Conservation (phyloP, 2,329 filamentous ascomycete genomes). For the Colletotrichum sp. region DNA sequence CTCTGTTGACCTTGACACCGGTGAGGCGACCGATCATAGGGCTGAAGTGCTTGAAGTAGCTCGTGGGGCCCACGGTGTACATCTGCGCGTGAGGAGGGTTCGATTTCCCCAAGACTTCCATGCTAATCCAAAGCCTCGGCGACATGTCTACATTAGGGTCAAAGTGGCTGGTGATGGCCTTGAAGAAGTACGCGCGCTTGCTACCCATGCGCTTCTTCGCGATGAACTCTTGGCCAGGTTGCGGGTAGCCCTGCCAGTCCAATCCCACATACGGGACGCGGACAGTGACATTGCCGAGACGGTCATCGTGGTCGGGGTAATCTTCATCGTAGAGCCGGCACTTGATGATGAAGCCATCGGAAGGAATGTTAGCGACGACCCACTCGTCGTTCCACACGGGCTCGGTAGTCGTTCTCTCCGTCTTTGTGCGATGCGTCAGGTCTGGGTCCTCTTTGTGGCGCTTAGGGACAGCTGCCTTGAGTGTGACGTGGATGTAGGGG, state of each 20-base stretch:
- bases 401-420: conserved; percentile 72
- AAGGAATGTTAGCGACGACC: conserved; percentile 86
- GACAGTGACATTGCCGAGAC: conserved; percentile 85
- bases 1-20: conserved; percentile 71
- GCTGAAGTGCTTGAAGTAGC: conserved; percentile 85
- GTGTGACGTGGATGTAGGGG: conserved; percentile 80
- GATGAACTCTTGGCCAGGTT: conserved; percentile 63
- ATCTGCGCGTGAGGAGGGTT: conserved; percentile 70
- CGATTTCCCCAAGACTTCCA: conserved; percentile 79
- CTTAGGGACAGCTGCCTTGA: conserved; percentile 72
- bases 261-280: conserved; percentile 64
- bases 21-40: conserved; percentile 85
- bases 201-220: conserved; percentile 86
- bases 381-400: conserved; percentile 86
- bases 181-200: conserved; percentile 83
- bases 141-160: conserved; percentile 68
- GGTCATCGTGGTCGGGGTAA: conserved; percentile 82
- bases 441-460: conserved; percentile 87
- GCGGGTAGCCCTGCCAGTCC: conserved; percentile 71
- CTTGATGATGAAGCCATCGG: conserved; percentile 82
- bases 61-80: conserved; percentile 80
- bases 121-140: conserved; percentile 74
- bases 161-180: conserved; percentile 70
- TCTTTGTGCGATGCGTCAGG: conserved; percentile 76
- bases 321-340: conserved; percentile 92